Base-by-base conservation (phyloP, 208 protist genomes). In the Porcisia deanei region DNA sequence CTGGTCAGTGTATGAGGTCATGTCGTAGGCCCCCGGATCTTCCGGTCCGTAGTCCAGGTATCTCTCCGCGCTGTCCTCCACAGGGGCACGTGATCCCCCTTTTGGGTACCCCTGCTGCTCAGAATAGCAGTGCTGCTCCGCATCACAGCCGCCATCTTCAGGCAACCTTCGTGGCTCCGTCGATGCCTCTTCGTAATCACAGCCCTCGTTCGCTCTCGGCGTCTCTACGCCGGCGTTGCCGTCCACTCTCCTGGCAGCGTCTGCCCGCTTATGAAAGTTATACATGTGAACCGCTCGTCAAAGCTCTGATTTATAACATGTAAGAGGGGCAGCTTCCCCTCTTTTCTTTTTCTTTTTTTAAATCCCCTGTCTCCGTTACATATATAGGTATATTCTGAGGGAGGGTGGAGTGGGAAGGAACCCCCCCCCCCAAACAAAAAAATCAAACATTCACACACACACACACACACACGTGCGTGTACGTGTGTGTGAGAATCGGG, bases 181-280 rank as follows among this genome's bases (percentile, higher is more conserved):
- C 30, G 70, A 64, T 14, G 52, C 6, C 22, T 22, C 34, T 22
- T 65, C 60, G 34, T 73, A 47, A 4, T 73, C 12, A 16, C 5
- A 25, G 10, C 16, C 30, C 4, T 30, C 53, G 55, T 45, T 65
- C 30, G 69, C 49, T 2, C 34, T 12, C 9, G 65, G 1, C 37
- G 7, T 12, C 8, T 58, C 66, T 22, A 37, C 60, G 60, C 60
- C 9, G 43, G n/a, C 43, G 20, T 69, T 43, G n/a, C 43, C 64
- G 18, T 39, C 66, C 45, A 53, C 30, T n/a, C 37, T n/a, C 20
- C 18, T 20, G 37, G 60, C 12, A 18, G 60, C 37, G 60, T 65
- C 58, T 25, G n/a, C 47, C 39, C 69, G 69, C 37, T 80, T 81
- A 43, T 84, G 71, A 30, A 77, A 77, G 34, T 59, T 80, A 49